These are phyloP conservation scores for Apiosordaria backusii DNA, from an alignment of 495 filamentous ascomycete species.

Conservation along the genomic window DNA sequence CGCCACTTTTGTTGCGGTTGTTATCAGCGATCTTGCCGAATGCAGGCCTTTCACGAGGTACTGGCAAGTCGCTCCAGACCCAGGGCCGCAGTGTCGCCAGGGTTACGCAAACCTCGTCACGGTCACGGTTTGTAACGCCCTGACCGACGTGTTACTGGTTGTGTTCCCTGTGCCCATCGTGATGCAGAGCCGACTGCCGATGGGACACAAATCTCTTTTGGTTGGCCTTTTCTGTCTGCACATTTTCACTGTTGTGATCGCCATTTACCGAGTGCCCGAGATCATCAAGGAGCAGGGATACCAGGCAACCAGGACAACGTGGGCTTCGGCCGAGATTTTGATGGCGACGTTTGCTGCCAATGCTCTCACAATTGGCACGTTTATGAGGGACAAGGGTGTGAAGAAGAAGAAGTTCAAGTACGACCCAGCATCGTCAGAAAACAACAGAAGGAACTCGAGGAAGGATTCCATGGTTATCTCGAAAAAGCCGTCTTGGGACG, in stretches of 20 bases:
- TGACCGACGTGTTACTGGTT: constrained; percentile 84
- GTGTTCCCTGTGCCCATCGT: constrained; percentile 86
- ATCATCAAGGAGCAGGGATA: constrained; percentile 58
- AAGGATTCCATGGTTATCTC: constrained; percentile 1
- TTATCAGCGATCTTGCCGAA: constrained; percentile 77
- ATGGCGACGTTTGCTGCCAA: constrained; percentile 73
- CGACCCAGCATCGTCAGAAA: constrained; percentile 30
- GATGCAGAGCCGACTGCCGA: constrained; percentile 60
- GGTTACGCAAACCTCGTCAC: constrained; percentile 78
- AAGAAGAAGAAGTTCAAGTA: constrained; percentile 70
- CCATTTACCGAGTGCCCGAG: constrained; percentile 68
- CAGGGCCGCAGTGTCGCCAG: constrained; percentile 74
- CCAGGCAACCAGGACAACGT: constrained; percentile 70
- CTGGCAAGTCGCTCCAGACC: constrained; percentile 88
- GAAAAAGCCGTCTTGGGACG: constrained; percentile 14
- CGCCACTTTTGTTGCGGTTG: constrained; percentile 68
- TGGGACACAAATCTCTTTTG: constrained; percentile 60
- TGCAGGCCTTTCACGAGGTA: constrained; percentile 79
- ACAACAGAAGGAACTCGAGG: constrained; percentile 5
- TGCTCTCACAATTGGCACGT: constrained; percentile 71
- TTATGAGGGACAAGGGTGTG: constrained; percentile 69
- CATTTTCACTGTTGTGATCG: constrained; percentile 65
- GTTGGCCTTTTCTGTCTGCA: constrained; percentile 73
- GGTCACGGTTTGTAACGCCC: constrained; percentile 72
- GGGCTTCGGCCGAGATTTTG: constrained; percentile 72